Conservation (phyloP, 805 yeast genomes). For the Komagataella pseudopastoris region DNA sequence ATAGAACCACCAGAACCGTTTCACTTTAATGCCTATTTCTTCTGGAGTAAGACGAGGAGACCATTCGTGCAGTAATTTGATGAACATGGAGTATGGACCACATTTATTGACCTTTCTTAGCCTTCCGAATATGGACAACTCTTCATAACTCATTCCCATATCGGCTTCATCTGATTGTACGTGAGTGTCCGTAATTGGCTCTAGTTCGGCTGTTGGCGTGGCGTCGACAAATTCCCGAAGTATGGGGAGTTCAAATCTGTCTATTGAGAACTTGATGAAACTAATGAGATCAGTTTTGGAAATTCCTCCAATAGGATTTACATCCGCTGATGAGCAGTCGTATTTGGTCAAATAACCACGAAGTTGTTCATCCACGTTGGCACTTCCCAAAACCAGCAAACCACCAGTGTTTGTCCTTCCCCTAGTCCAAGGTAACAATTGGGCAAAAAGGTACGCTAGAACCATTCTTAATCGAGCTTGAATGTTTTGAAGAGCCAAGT, state of each 20-base stretch:
- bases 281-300: slow-evolving; percentile 86
- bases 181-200: slow-evolving; percentile 84
- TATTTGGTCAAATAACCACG: slow-evolving; percentile 94
- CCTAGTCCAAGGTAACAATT: slow-evolving; percentile 89
- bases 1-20: slow-evolving; percentile 83
- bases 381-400: slow-evolving; percentile 82
- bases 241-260: slow-evolving; percentile 61
- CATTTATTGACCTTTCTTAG: slow-evolving; percentile 86
- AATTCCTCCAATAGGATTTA: slow-evolving; percentile 97
- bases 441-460: slow-evolving; percentile 84
- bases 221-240: slow-evolving; percentile 73
- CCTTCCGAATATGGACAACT: slow-evolving; percentile 79
- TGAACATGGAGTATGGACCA: slow-evolving; percentile 93
- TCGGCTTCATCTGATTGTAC: slow-evolving; percentile 95
- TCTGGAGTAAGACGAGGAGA: slow-evolving; percentile 65
- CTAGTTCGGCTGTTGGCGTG: slow-evolving; percentile 95
- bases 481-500: slow-evolving; percentile 88
- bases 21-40: slow-evolving; percentile 84
- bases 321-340: slow-evolving; percentile 95
- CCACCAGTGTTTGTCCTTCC: slow-evolving; percentile 60
- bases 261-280: slow-evolving; percentile 72
- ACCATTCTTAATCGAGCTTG: slow-evolving; percentile 97
- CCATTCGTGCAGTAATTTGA: slow-evolving; percentile 87
- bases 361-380: slow-evolving; percentile 93
- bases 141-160: slow-evolving; percentile 98